Evolutionary conservation across 345 rosid species (phyloP).

Genomic region (Populus pruinosa): DNA sequence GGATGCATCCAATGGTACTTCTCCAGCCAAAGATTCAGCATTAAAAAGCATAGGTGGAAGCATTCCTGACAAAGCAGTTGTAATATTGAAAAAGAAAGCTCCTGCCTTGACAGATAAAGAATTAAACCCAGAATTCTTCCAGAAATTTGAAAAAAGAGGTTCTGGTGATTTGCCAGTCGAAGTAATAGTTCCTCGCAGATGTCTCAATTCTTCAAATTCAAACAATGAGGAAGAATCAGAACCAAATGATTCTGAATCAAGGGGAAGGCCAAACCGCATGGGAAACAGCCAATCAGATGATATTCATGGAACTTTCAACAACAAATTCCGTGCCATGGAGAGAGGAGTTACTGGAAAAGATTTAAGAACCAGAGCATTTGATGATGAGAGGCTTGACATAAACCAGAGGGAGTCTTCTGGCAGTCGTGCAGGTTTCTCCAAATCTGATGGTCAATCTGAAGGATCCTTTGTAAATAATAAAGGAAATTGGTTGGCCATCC

Average conservation of each 20-base stretch:
- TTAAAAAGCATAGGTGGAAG: constrained; percentile 56
- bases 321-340: constrained; percentile 34
- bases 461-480: constrained; percentile 67
- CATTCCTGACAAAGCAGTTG: constrained; percentile 74
- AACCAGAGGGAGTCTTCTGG: constrained; percentile 53
- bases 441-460: constrained; percentile 68
- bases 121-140: constrained; percentile 91
- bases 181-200: constrained; percentile 82
- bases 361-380: constrained; percentile 50
- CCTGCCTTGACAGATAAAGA: constrained; percentile 81
- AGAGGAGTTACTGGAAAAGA: constrained; percentile 49
- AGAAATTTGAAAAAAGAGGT: constrained; percentile 74
- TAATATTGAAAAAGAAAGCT: constrained; percentile 84
- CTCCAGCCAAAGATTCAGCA: constrained; percentile 48
- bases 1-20: constrained; percentile 48
- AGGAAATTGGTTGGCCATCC: constrained; percentile 94
- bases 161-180: constrained; percentile 86
- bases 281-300: constrained; percentile 46
- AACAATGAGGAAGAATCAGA: constrained; percentile 59
- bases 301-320: constrained; percentile 32
- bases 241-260: constrained; percentile 40
- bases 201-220: constrained; percentile 49
- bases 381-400: constrained; percentile 47
- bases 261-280: constrained; percentile 44
- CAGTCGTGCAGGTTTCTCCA: constrained; percentile 50